These are phyloP conservation scores for Cladosporium oxysporum DNA, from an alignment of 2,329 filamentous ascomycete species.

Conservation along the genomic window DNA sequence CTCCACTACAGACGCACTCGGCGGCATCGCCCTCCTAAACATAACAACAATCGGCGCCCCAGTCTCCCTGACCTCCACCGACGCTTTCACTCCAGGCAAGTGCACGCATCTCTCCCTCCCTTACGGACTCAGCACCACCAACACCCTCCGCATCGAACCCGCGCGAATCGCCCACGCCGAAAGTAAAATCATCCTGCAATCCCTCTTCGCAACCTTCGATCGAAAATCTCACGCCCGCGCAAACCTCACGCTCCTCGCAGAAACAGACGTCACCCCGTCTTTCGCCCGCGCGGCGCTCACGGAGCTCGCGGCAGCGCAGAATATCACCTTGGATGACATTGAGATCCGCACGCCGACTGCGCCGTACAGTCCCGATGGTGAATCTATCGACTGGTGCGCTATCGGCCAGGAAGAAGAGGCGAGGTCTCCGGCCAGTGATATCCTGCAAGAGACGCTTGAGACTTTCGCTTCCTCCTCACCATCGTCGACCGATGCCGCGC, in stretches of 20 bases:
- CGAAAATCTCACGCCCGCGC: constrained; percentile 29
- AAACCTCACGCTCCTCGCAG: constrained; percentile 30
- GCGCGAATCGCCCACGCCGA: constrained; percentile 21
- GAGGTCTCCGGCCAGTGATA: background rate
- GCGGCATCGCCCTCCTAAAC: constrained; percentile 32
- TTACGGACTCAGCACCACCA: constrained; percentile 32
- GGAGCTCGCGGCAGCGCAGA: constrained; percentile 28
- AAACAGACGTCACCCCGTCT: constrained; percentile 32
- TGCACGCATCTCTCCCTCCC: constrained; percentile 34
- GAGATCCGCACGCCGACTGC: constrained; percentile 22
- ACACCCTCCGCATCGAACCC: constrained; percentile 31
- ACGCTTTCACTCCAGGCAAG: constrained; percentile 27
- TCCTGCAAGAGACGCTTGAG: constrained; percentile 20
- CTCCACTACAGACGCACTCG: constrained; percentile 18
- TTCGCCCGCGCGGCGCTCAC: constrained; percentile 31
- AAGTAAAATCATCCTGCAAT: constrained; percentile 31
- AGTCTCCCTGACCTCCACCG: constrained; percentile 27
- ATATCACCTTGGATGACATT: constrained; percentile 25
- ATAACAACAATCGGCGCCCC: constrained; percentile 30
- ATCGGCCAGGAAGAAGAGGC: constrained; percentile 29
- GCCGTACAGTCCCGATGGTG: constrained; percentile 2
- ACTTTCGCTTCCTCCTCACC: constrained; percentile 1
- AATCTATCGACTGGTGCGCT: constrained; percentile 32
- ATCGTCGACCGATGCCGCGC: constrained; percentile 1
- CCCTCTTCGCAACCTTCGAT: constrained; percentile 32